Evolutionary conservation across 495 filamentous ascomycete species (phyloP), one percentile per base, ranked within the genome.

Genomic region (Pseudevernia furfuracea): DNA sequence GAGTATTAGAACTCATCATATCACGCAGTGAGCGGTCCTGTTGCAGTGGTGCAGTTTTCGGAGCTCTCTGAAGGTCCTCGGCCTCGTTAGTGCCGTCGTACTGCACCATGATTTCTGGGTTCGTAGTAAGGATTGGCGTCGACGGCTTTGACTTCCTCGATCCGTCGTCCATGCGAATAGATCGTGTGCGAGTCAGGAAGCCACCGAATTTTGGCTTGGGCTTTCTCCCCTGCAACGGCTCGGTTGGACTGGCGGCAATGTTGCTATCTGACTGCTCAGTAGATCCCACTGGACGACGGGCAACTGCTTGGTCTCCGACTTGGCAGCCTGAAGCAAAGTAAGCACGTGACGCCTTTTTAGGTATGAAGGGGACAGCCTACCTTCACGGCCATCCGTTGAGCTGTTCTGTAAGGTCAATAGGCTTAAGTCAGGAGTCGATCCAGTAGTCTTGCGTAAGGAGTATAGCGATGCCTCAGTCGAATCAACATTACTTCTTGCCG

Each of bases 171-270:
- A 78, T 63, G 30, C 87, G 85, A 62, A 87, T 83, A 14, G 89
- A 91, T 60, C 83, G 85, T 36, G 86, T 86, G 46, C 89, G 85
- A 38, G 80, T 80, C 23, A 92, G 74, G 30, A 91, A 77, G 34
- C 81, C 78, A 41, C 77, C 77, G 67, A 84, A 84, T 28, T 81
- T 73, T 30, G 78, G 79, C 68, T 82, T 82, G 58, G 69, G 75
- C 66, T 77, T 83, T 65, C 75, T 80, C 19, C n/a, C 37, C 12
- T 56, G 39, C 14, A 28, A 34, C 23, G 49, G 36, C 21, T 66
- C 70, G 6, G 63, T 59, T 4, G 62, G 63, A 12, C 44, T 65
- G n/a, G 65, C 62, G 12, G 37, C 60, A 36, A 65, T 14, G 4
- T 32, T 55, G 28, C 23, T 64, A 21, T 70, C 68, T 23, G 65